Conservation (phyloP, 805 yeast species). For the Kuraishia capsulata region DNA sequence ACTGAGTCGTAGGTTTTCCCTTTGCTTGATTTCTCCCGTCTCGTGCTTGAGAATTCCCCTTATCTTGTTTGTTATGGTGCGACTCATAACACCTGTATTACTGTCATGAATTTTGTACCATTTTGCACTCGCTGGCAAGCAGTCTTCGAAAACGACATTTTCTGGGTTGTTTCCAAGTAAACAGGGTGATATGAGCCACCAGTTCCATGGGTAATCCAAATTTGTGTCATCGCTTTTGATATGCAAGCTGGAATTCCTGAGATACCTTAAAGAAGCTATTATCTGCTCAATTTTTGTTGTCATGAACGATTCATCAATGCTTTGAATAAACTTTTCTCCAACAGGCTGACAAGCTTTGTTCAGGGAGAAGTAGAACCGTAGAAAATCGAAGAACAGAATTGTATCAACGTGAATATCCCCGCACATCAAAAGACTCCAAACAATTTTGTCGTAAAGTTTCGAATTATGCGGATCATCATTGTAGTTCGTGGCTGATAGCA, state of each 20-base stretch:
- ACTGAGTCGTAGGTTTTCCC: neutral
- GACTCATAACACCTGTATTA: no score
- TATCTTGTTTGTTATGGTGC: neutral
- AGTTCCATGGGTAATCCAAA: no score
- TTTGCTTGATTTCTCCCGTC: neutral
- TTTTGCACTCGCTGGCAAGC: neutral
- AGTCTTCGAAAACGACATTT: constrained; percentile 11
- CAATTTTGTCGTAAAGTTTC: constrained; percentile 25
- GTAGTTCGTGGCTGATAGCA: constrained; percentile 21
- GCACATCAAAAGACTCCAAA: constrained; percentile 31
- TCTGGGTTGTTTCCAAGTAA: constrained; percentile 7
- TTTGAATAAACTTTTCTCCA: no score
- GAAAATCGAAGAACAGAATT: constrained; percentile 31
- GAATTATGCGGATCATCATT: constrained; percentile 28
- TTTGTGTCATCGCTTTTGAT: no score
- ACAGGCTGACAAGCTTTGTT: neutral
- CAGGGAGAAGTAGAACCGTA: constrained; percentile 8
- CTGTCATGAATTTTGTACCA: no score
- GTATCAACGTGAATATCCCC: constrained; percentile 35
- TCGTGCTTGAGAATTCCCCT: neutral
- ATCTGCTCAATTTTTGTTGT: no score
- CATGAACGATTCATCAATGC: no score
- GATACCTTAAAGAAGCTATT: no score
- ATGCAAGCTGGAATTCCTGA: no score
- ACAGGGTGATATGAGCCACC: neutral